These are phyloP conservation scores for Cystobasidiaceae sp. DNA, from an alignment of 1,284 basidiomycete genomes.

Conservation along the genomic window DNA sequence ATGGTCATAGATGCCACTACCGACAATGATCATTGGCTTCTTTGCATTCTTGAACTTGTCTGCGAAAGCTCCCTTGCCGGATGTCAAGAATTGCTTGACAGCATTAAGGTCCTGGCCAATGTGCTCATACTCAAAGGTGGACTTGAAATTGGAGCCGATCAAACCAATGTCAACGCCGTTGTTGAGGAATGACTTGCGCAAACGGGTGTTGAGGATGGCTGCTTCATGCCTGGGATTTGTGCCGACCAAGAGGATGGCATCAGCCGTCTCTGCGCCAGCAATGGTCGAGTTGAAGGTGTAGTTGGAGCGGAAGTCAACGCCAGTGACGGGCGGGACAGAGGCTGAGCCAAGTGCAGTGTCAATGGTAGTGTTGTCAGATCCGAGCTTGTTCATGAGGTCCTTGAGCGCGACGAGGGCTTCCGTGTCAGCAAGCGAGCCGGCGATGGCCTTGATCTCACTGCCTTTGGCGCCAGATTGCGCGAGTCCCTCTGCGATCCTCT, in stretches of 20 bases:
- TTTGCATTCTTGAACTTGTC: slow-evolving; percentile 85
- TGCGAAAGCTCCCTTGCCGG: slow-evolving; percentile 61
- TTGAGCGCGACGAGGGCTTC: slow-evolving; percentile 91
- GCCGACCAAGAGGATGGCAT: slow-evolving; percentile 87
- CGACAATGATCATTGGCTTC: slow-evolving; percentile 89
- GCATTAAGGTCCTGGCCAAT: slow-evolving; percentile 66
- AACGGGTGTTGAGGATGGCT: slow-evolving; percentile 92
- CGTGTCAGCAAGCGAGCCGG: slow-evolving; percentile 87
- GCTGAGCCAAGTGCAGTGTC: slow-evolving; percentile 67
- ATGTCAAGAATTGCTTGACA: slow-evolving; percentile 64
- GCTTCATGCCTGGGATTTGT: slow-evolving; percentile 98
- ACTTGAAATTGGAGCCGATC: slow-evolving; percentile 75
- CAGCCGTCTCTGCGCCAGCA: slow-evolving; percentile 83
- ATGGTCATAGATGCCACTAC: slow-evolving; percentile 80
- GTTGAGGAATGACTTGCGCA: slow-evolving; percentile 59
- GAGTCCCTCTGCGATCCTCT: slow-evolving; percentile 73
- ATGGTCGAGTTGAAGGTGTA: slow-evolving; percentile 97
- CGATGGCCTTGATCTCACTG: slow-evolving; percentile 95
- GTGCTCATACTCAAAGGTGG: slow-evolving; percentile 72
- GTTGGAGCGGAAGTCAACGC: slow-evolving; percentile 88
- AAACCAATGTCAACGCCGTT: slow-evolving; percentile 61
- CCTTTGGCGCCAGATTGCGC: slow-evolving; percentile 73
- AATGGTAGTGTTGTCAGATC: slow-evolving; percentile 86
- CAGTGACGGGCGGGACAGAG: slow-evolving; percentile 59
- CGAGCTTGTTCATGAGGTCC: slow-evolving; percentile 87